These are phyloP conservation scores for Edaphochlamys debaryana DNA, from an alignment of 139 green algal species.

Conservation along the genomic window DNA sequence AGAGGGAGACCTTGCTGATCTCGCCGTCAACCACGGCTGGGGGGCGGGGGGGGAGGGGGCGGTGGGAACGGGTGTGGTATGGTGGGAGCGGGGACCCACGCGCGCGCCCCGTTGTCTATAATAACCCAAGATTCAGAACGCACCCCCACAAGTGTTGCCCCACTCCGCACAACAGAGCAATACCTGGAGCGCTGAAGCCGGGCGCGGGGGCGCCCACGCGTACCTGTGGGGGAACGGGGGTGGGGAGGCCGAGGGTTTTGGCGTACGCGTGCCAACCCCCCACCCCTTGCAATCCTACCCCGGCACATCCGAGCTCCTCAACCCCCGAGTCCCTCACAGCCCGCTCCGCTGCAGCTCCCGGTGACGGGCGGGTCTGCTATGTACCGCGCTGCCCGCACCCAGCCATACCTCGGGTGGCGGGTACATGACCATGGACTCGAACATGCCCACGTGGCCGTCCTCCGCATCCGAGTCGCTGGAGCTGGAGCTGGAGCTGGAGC, in stretches of 20 bases:
- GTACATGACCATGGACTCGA: not conserved
- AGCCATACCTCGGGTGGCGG: not conserved
- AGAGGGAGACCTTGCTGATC: slow-evolving; percentile 30
- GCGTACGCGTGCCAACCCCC: not conserved
- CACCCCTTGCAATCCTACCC: not conserved
- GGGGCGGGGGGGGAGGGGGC: too few species aligned
- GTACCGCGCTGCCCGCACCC: not conserved
- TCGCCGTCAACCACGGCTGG: slow-evolving; percentile 36
- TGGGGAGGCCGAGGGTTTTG: not conserved
- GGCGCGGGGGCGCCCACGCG: not conserved
- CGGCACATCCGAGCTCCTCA: not conserved
- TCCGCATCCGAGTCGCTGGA: not conserved
- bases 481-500: not conserved
- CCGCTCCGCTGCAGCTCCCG: too few species aligned
- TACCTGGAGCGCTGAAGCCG: not conserved
- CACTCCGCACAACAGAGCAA: too few species aligned
- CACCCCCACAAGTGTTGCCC: too few species aligned
- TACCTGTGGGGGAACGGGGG: not conserved
- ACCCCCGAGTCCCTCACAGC: not conserved
- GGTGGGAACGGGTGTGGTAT: too few species aligned
- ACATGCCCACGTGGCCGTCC: too few species aligned
- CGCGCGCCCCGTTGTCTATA: too few species aligned
- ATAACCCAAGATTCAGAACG: too few species aligned
- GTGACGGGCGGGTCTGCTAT: too few species aligned
- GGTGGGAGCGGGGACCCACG: too few species aligned